A percentile compares a stretch with the other conserved stretches of the same genome.
These are phyloP conservation scores for Fusarium decemcellulare DNA, from an alignment of 2,329 filamentous ascomycete species.

Conservation along the genomic window DNA sequence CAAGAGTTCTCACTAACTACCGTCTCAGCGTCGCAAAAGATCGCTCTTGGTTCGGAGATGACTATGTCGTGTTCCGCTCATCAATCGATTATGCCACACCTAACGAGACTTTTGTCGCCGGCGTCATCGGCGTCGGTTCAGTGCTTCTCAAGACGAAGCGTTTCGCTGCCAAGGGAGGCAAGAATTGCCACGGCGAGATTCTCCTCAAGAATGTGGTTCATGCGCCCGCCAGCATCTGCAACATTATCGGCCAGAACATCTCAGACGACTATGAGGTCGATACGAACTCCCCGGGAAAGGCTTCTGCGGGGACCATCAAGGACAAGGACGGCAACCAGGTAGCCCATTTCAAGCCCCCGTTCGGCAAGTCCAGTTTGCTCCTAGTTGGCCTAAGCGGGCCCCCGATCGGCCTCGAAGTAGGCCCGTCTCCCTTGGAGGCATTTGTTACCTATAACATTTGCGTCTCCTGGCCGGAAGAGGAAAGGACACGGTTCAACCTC, in stretches of 20 bases:
- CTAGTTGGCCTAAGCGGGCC: background rate
- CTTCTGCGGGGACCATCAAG: no score
- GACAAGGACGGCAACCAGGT: background rate
- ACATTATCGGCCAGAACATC: conserved; percentile 8
- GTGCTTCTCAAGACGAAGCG: background rate
- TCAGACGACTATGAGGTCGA: background rate
- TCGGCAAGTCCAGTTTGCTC: background rate
- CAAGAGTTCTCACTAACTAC: background rate
- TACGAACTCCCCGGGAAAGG: no score
- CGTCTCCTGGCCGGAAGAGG: background rate
- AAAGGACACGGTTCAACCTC: background rate
- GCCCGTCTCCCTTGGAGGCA: background rate
- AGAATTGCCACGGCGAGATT: background rate
- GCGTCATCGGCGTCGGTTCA: conserved; percentile 14
- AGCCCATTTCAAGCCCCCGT: background rate
- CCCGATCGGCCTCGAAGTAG: background rate
- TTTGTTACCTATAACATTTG: background rate
- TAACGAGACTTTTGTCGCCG: no score
- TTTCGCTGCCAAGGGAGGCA: background rate
- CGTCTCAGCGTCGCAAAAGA: background rate
- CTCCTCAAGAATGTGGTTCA: conserved; percentile 37
- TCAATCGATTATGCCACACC: background rate
- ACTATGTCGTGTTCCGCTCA: background rate
- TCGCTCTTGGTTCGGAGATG: background rate
- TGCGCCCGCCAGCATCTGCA: background rate